A percentile compares a stretch with the other conserved stretches of the same genome.
phyloP scores from a whole-genome alignment of 179 eudicot species.

The Nepenthes alata region DNA sequence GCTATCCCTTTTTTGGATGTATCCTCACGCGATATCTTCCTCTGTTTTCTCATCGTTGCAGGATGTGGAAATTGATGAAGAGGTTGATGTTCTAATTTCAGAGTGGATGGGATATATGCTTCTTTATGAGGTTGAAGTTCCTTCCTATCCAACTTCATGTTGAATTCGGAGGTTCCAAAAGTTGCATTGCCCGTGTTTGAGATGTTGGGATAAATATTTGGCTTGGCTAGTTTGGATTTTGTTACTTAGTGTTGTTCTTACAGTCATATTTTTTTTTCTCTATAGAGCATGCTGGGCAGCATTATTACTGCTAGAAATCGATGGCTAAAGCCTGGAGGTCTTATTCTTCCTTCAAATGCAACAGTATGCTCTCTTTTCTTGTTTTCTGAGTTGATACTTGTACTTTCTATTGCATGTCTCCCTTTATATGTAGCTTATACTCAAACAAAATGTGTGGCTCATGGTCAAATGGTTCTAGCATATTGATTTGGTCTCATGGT shows the following conservation, averaged over 20 bases:
- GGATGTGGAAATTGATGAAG: constrained; percentile 90
- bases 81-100: constrained; percentile 89
- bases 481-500: too few species aligned
- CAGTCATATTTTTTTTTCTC: neutral
- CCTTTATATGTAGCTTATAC: too few species aligned
- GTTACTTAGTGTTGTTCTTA: neutral
- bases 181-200: too few species aligned
- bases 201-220: too few species aligned
- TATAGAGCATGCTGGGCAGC: constrained; percentile 97
- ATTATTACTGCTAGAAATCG: constrained; percentile 93
- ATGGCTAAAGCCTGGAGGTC: constrained; percentile 98
- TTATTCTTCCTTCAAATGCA: constrained; percentile 92
- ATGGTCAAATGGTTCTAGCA: too few species aligned
- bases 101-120: constrained; percentile 99
- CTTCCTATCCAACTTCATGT: too few species aligned
- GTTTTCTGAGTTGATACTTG: constrained; percentile 1
- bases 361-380: constrained; percentile 31
- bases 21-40: too few species aligned
- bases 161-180: too few species aligned
- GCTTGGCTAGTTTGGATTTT: neutral
- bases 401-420: too few species aligned
- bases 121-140: constrained; percentile 60
- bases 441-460: too few species aligned
- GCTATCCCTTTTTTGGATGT: too few species aligned
- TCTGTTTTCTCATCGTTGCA: constrained; percentile 20